A percentile compares a stretch with the other conserved stretches of the same genome.
These are phyloP conservation scores for Coemansia sp. DNA, from an alignment of 192 early-diverging fungal species.

Conservation along the genomic window DNA sequence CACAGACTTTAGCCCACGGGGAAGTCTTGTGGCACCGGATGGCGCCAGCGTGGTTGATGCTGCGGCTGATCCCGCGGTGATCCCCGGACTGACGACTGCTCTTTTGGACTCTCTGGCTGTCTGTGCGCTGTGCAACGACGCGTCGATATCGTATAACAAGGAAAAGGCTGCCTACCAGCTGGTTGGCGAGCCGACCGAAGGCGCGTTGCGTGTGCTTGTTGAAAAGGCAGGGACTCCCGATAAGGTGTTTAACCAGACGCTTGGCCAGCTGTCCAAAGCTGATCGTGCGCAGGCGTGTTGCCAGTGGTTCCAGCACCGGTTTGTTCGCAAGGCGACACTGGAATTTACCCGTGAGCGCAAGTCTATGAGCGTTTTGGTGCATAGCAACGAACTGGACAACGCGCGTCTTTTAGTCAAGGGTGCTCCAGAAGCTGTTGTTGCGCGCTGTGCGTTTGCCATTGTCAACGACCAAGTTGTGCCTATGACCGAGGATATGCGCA, in stretches of 20 bases:
- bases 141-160: slow-evolving; percentile 78
- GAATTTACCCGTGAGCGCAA: slow-evolving; percentile 98
- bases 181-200: slow-evolving; percentile 98
- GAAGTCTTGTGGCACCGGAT: slow-evolving; percentile 58
- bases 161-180: slow-evolving; percentile 64
- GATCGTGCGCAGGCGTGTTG: slow-evolving; percentile 70
- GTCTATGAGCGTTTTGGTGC: slow-evolving; percentile 92
- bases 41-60: slow-evolving; percentile 55
- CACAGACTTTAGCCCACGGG: slow-evolving; percentile 83
- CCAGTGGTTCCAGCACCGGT: slow-evolving; percentile 67
- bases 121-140: slow-evolving; percentile 90
- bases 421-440: slow-evolving; percentile 89
- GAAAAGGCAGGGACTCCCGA: slow-evolving; percentile 90
- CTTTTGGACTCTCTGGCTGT: slow-evolving; percentile 52
- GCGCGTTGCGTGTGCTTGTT: slow-evolving; percentile 88
- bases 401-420: slow-evolving; percentile 84
- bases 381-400: slow-evolving; percentile 1
- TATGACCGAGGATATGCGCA: slow-evolving; percentile 65
- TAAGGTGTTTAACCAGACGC: slow-evolving; percentile 61
- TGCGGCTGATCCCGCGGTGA: slow-evolving; percentile 56
- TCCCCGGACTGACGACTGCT: slow-evolving; percentile 72
- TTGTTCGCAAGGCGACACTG: slow-evolving; percentile 66
- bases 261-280: slow-evolving; percentile 52
- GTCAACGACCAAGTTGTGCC: slow-evolving; percentile 53
- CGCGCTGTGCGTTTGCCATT: slow-evolving; percentile 68